Base-by-base conservation (phyloP, 768 basidiomycete genomes). In the Lactifluus hygrophoroides region DNA sequence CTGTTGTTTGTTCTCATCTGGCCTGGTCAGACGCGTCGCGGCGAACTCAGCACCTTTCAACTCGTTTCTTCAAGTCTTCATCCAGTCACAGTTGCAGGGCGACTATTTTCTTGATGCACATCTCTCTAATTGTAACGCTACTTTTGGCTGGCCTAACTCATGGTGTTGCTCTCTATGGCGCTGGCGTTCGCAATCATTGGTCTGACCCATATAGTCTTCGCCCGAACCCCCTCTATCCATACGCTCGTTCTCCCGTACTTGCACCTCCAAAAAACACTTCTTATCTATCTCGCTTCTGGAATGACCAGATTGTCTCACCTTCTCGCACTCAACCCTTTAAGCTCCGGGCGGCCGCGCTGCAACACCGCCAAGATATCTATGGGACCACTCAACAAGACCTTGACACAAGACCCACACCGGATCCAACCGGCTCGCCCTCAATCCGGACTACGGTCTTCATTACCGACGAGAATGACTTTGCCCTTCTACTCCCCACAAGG, bases 361-460 rank as follows among this genome's bases (percentile, higher is more conserved):
- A n/a, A 25, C 51, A 30, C 14, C 54, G 44, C 16, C 49, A 47
- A 34, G 49, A 54, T 3, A 27, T 49, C 14, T 28, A 49, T 42
- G 23, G 5, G 32, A 34, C 49, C 13, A 28, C 25, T 13, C 27
- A 54, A 34, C 62, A 35, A 32, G 47, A 47, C 48, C 38, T 57
- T 35, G 65, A 70, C 51, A 49, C 60, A 5, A 49, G 65, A 7
- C 76, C 76, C 0, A 77, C 76, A 2, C 76, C 76, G 3, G 67
- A 70, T 45, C 75, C 76, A 3, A 76, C 75, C 1, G 75, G 73
- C 1, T 55, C 61, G 0, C 55, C 71, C 1, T 71, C 71, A 0
- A 7, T 61, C 6, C 59, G 65, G 25, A 76, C 73, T 5, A 77
- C 74, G 0, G 71, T 77, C 27, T 72, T 73, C 58, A 70, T 71